Evolutionary conservation across 371 early-diverging fungal genomes (phyloP).

Genomic region (Entomophthora muscae): DNA sequence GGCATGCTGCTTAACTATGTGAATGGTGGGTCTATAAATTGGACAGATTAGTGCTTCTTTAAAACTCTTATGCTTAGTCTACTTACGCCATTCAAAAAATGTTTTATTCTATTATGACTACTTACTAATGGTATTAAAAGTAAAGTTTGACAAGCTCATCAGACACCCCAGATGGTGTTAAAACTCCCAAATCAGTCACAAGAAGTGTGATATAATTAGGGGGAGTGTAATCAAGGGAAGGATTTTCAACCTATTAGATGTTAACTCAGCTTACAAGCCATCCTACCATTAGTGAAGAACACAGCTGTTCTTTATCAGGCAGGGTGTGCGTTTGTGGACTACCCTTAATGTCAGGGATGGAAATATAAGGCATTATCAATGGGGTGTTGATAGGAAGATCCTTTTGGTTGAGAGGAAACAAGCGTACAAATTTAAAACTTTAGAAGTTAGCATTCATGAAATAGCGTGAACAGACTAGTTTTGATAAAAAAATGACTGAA

Average conservation of each 20-base stretch:
- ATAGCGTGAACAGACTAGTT: no score
- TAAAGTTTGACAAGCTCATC: slow-evolving; percentile 40
- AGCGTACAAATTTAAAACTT: slow-evolving; percentile 91
- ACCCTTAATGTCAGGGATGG: slow-evolving; percentile 11
- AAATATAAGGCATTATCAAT: slow-evolving; percentile 32
- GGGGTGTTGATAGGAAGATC: slow-evolving; percentile 55
- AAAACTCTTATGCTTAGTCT: no score
- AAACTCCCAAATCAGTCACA: slow-evolving; percentile 83
- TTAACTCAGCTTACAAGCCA: not conserved
- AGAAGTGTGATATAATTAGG: slow-evolving; percentile 78
- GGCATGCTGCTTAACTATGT: no score
- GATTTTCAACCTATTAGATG: slow-evolving; percentile 29
- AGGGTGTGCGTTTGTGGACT: not conserved
- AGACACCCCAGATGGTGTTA: slow-evolving; percentile 83
- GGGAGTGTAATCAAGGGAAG: slow-evolving; percentile 88
- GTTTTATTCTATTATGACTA: no score
- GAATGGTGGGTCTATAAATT: no score
- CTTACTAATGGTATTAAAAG: no score
- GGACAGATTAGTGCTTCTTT: no score
- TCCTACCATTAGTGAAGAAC: slow-evolving; percentile 16
- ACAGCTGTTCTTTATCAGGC: slow-evolving; percentile 15
- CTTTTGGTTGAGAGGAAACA: slow-evolving; percentile 73
- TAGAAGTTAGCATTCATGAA: no score
- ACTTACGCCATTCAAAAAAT: no score
- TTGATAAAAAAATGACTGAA: no score